A percentile compares a stretch with the other conserved stretches of the same genome.
phyloP scores from a whole-genome alignment of 2,329 filamentous ascomycete species.

The Tolypocladium sp. region DNA sequence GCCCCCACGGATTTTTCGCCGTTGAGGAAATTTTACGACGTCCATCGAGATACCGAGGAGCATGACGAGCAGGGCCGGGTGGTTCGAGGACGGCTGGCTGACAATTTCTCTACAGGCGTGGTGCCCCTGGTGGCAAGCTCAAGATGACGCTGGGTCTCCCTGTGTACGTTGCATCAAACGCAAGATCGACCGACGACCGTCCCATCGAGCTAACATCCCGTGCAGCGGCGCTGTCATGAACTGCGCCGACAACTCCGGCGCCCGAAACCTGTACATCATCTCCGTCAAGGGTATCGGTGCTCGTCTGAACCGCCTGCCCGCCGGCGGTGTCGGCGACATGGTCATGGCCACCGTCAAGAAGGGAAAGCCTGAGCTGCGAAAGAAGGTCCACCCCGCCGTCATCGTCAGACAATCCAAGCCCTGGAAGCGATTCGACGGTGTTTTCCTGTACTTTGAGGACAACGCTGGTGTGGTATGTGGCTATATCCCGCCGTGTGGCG shows the following conservation, averaged over 20 bases:
- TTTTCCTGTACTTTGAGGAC: conserved; percentile 99
- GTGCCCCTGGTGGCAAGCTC: conserved; percentile 98
- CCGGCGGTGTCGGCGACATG: conserved; percentile 98
- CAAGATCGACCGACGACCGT: not conserved
- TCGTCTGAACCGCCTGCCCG: conserved; percentile 92
- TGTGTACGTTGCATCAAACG: conserved; percentile 61
- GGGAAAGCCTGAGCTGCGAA: conserved; percentile 99
- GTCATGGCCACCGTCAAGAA: conserved; percentile 99
- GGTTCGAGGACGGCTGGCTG: not conserved
- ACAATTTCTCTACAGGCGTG: conserved; percentile 44
- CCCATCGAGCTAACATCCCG: conserved; percentile 10
- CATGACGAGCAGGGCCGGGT: not conserved
- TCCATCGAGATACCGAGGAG: not conserved
- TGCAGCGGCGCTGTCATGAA: conserved; percentile 97
- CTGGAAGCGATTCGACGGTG: conserved; percentile 96
- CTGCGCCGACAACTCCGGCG: conserved; percentile 99
- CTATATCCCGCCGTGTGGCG: not conserved
- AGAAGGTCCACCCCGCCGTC: conserved; percentile 99
- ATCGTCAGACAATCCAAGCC: conserved; percentile 99
- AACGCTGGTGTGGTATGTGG: conserved; percentile 93
- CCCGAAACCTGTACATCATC: conserved; percentile 99
- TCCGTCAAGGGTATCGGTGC: conserved; percentile 98
- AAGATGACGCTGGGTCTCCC: conserved; percentile 99
- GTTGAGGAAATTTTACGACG: not conserved
- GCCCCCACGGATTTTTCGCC: not conserved